Conservation (phyloP, 2,329 filamentous ascomycete species). For the Alternaria metachromatica region DNA sequence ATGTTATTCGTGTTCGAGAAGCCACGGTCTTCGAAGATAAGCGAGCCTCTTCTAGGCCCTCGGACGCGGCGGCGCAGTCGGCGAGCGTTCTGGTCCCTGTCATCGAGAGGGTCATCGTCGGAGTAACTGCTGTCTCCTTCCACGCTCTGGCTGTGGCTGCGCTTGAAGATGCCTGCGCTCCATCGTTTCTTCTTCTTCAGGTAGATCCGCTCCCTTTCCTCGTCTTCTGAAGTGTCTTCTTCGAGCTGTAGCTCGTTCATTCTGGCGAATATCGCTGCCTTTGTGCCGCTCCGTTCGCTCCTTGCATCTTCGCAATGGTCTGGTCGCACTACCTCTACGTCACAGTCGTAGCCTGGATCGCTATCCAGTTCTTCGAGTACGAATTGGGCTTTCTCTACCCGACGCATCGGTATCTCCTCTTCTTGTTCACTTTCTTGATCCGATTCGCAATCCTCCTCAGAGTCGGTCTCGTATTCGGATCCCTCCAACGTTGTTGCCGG, state of each 20-base stretch:
- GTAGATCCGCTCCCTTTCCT: slow-evolving; percentile 35
- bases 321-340: slow-evolving; percentile 54
- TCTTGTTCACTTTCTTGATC: slow-evolving; percentile 40
- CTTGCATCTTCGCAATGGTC: slow-evolving; percentile 54
- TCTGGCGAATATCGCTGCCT: slow-evolving; percentile 41
- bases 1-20: slow-evolving; percentile 46
- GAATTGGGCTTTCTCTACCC: slow-evolving; percentile 44
- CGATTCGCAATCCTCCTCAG: slow-evolving; percentile 27
- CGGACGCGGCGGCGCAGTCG: slow-evolving; percentile 53
- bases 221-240: slow-evolving; percentile 43
- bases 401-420: slow-evolving; percentile 30
- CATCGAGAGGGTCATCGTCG: slow-evolving; percentile 51
- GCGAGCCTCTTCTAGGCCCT: slow-evolving; percentile 42
- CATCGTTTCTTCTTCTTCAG: slow-evolving; percentile 50
- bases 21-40: slow-evolving; percentile 51
- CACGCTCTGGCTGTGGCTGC: slow-evolving; percentile 55
- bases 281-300: slow-evolving; percentile 41
- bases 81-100: slow-evolving; percentile 48
- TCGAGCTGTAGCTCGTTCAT: slow-evolving; percentile 47
- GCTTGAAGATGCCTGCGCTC: slow-evolving; percentile 54
- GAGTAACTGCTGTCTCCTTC: slow-evolving; percentile 53
- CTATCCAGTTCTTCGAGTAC: slow-evolving; percentile 53
- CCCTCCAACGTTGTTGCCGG: slow-evolving; percentile 40
- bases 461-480: slow-evolving; percentile 35
- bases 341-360: slow-evolving; percentile 49